Base-by-base conservation (phyloP, 208 protist species). In the Acanthamoeba royreba region DNA sequence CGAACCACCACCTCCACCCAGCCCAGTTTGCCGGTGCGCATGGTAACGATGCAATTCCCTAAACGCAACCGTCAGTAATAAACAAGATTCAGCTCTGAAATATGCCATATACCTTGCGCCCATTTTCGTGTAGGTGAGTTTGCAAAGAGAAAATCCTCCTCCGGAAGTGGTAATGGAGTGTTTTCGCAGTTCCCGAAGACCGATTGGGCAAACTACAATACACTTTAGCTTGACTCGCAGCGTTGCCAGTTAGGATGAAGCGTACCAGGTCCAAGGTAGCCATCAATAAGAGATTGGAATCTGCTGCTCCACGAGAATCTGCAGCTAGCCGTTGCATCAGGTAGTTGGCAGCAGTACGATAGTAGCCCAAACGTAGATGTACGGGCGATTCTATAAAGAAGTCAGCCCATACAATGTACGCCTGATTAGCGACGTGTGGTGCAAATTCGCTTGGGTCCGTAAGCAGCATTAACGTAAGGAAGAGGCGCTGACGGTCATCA, bases 181-280 rank as follows among this genome's bases (percentile, higher is more conserved):
- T 63, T 52, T 17, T 92, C 86, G 25, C 86, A 92, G 45, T 92
- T 92, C 25, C 47, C 47, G 46, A 92, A 92, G 8, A 74, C 86
- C 35, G 42, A 77, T 38, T 92, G 86, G 4, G 86, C 86, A 72
- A 92, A 92, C 86, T 92, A 11, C 2, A 69, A 69, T 15, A 69
- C 0, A 17, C 58, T 8, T 0, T 19, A 28, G 31, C 2, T 22
- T 35, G 69, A 28, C 2, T 46, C 25, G 0, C 25, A 47, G 17
- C 7, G 22, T 17, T 1, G 17, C 7, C 22, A 25, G 17, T 83
- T n/a, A 25, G 8, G 35, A 17, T 19, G 43, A 28, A 90, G 5
- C n/a, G 8, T 90, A 92, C 86, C 86, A 92, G 28, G 43, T 92
- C 86, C n/a, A 92, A n/a, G 25, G 86, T 72, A n/a, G 86, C 86